Percentiles rank a stretch among this genome's conserved stretches.
phyloP scores from a whole-genome alignment of 805 yeast genomes.

The Monosporozyma siamensis region DNA sequence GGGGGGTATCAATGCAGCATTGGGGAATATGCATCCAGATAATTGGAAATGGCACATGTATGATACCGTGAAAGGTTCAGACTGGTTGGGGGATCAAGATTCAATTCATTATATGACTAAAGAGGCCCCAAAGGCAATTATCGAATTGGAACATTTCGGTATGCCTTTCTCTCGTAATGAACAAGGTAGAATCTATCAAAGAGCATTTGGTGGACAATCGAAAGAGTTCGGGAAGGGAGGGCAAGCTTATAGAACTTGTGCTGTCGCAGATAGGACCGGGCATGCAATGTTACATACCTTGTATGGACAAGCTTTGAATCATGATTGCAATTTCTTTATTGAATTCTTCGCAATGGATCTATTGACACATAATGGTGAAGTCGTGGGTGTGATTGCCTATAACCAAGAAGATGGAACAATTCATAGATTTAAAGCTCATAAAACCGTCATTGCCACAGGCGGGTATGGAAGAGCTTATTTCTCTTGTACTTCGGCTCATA shows the following conservation, averaged over 20 bases:
- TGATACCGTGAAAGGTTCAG: constrained; percentile 98
- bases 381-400: constrained; percentile 95
- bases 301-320: constrained; percentile 93
- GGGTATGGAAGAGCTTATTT: constrained; percentile 98
- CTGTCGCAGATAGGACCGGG: constrained; percentile 98
- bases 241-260: constrained; percentile 98
- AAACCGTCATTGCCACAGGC: constrained; percentile 95
- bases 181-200: constrained; percentile 93
- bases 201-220: constrained; percentile 98
- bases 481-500: constrained; percentile 98
- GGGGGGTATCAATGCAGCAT: constrained; percentile 98
- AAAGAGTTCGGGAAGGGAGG: constrained; percentile 96
- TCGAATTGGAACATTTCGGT: constrained; percentile 96
- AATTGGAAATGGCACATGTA: constrained; percentile 99
- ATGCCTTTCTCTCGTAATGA: constrained; percentile 97
- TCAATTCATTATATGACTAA: constrained; percentile 98
- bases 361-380: constrained; percentile 88
- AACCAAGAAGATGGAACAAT: constrained; percentile 98
- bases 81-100: constrained; percentile 99
- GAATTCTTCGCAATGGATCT: constrained; percentile 94
- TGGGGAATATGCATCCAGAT: constrained; percentile 96
- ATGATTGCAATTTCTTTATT: constrained; percentile 95
- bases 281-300: constrained; percentile 93
- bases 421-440: constrained; percentile 95
- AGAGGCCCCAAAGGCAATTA: constrained; percentile 93